Evolutionary conservation across 2,329 filamentous ascomycete species (phyloP).

Genomic region (Aspergillus fumigatiaffinis): DNA sequence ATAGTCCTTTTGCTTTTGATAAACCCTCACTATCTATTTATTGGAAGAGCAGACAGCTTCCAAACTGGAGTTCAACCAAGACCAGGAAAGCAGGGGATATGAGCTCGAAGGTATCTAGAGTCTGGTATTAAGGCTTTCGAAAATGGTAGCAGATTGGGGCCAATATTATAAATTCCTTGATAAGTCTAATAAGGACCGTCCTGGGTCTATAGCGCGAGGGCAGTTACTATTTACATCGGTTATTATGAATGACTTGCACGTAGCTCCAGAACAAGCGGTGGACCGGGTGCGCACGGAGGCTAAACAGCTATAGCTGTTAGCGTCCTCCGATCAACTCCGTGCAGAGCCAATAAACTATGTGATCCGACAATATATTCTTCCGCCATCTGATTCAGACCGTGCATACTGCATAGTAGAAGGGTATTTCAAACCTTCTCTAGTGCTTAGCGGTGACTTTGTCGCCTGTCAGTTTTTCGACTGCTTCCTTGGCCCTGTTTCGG

Average conservation of each 20-base stretch:
- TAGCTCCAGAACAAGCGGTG: neutral
- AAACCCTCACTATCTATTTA: no score
- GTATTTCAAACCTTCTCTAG: conserved; percentile 47
- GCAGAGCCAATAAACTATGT: neutral
- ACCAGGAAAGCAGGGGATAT: neutral
- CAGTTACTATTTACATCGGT: neutral
- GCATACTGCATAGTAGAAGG: conserved; percentile 26
- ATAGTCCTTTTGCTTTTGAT: no score
- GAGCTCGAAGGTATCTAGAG: neutral
- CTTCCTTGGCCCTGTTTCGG: conserved; percentile 57
- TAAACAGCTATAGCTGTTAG: neutral
- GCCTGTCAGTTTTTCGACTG: conserved; percentile 62
- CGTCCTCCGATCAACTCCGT: neutral
- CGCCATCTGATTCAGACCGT: neutral
- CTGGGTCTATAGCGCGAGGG: neutral
- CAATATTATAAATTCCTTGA: neutral
- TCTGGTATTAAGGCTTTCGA: neutral
- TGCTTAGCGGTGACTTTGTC: conserved; percentile 63
- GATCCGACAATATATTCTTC: neutral
- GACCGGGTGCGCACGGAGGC: neutral
- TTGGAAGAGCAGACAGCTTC: no score
- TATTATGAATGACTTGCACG: neutral
- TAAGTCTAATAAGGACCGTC: neutral
- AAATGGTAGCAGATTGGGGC: neutral
- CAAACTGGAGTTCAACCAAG: neutral